Percentiles rank a stretch among this genome's conserved stretches.
Evolutionary conservation across 148 eudicot genomes (phyloP).

Genomic region (Fagopyrum esculentum): DNA sequence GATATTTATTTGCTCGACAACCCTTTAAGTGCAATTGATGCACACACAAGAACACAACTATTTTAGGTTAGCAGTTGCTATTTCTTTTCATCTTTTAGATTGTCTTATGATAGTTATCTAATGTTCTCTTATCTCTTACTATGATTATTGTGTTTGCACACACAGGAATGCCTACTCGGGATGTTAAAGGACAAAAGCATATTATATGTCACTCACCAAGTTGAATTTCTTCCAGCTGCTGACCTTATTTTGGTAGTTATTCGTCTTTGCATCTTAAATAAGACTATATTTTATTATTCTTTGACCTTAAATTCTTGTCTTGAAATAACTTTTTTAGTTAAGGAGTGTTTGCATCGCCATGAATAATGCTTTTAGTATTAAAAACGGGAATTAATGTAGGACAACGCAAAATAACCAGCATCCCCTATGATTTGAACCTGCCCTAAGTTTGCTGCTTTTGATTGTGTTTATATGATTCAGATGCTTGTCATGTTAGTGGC

Average conservation of each 20-base stretch:
- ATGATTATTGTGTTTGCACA: neutral
- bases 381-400: too few species aligned
- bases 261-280: neutral
- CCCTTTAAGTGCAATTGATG: constrained; percentile 98
- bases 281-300: too few species aligned
- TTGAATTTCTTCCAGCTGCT: constrained; percentile 98
- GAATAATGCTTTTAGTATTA: too few species aligned
- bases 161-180: constrained; percentile 89
- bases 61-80: constrained; percentile 51
- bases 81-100: neutral
- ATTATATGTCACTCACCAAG: constrained; percentile 91
- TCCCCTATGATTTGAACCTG: too few species aligned
- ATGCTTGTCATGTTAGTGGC: neutral
- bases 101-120: neutral
- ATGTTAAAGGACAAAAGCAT: constrained; percentile 81
- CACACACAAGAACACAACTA: constrained; percentile 90
- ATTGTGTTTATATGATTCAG: too few species aligned
- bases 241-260: constrained; percentile 79
- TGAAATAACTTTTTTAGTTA: too few species aligned
- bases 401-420: too few species aligned
- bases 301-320: too few species aligned
- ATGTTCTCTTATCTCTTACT: neutral
- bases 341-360: too few species aligned
- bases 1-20: constrained; percentile 95
- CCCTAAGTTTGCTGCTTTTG: too few species aligned